Conservation (phyloP, 148 eudicot species). For the Cornus florida region DNA sequence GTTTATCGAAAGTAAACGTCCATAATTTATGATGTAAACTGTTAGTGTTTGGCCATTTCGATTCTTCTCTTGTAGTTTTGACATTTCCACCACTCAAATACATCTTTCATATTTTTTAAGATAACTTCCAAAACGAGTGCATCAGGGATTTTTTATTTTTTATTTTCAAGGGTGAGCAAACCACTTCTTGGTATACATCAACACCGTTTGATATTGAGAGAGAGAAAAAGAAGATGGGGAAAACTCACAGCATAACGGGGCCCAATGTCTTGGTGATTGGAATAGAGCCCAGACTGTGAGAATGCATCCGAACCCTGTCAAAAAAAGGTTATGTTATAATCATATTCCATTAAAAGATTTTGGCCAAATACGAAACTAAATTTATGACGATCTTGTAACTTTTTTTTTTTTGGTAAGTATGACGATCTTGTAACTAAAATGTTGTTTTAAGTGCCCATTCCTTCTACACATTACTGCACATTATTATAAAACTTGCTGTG, state of each 20-base stretch:
- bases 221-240: conserved; percentile 5
- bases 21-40: background rate
- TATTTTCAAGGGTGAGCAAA: background rate
- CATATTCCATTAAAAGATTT: background rate
- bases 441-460: background rate
- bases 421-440: background rate
- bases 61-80: background rate
- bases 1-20: background rate
- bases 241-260: conserved; percentile 88
- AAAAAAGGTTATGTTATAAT: background rate
- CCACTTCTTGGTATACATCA: background rate
- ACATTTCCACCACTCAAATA: background rate
- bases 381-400: too few species aligned
- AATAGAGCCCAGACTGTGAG: conserved; percentile 95
- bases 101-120: background rate
- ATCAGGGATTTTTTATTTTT: background rate
- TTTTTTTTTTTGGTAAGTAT: too few species aligned
- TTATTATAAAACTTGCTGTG: background rate
- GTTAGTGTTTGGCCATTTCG: background rate
- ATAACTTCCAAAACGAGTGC: background rate
- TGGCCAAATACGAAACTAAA: background rate
- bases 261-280: conserved; percentile 98
- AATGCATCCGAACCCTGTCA: conserved; percentile 91
- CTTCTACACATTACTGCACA: background rate
- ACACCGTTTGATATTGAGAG: background rate